Percentiles rank a stretch among this genome's conserved stretches.
These are phyloP conservation scores for Cystofilobasidium bisporidii DNA, from an alignment of 768 basidiomycete species.

Conservation along the genomic window DNA sequence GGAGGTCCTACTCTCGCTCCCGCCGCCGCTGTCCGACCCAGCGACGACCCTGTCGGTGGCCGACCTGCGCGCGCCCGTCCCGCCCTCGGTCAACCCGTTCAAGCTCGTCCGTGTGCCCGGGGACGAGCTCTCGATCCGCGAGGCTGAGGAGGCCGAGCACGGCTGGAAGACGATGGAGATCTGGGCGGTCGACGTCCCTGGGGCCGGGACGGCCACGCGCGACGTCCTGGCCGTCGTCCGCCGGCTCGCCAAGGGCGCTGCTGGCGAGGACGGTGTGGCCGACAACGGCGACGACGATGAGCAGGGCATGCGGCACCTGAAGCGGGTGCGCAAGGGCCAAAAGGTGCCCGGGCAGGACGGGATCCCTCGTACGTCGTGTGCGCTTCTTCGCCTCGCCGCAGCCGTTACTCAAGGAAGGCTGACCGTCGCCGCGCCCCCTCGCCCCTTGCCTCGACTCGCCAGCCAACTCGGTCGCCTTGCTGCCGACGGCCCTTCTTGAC, in stretches of 20 bases:
- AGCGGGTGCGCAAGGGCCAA: constrained; percentile 24
- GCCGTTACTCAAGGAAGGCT: not conserved
- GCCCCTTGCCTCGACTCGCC: not conserved
- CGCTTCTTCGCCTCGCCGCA: not conserved
- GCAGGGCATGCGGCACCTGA: constrained; percentile 24
- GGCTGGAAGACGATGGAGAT: constrained; percentile 25
- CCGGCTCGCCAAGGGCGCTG: no score
- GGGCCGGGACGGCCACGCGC: constrained; percentile 15
- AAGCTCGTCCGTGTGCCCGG: constrained; percentile 12
- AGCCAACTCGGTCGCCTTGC: constrained; percentile 32
- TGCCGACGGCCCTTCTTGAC: constrained; percentile 20
- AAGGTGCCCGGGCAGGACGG: not conserved
- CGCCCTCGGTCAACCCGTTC: constrained; percentile 13
- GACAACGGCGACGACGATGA: not conserved
- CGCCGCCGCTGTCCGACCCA: constrained; percentile 6
- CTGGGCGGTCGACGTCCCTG: constrained; percentile 26
- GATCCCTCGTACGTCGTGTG: not conserved
- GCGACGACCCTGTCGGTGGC: not conserved
- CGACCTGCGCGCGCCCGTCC: constrained; percentile 15
- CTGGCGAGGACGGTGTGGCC: not conserved
- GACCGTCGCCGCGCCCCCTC: not conserved
- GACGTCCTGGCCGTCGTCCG: constrained; percentile 14
- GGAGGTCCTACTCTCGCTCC: not conserved
- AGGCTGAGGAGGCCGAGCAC: constrained; percentile 20
- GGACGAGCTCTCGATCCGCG: constrained; percentile 14